These are phyloP conservation scores for Entelexis sorbosivorans DNA, from an alignment of 1,139 yeast species.

Conservation along the genomic window DNA sequence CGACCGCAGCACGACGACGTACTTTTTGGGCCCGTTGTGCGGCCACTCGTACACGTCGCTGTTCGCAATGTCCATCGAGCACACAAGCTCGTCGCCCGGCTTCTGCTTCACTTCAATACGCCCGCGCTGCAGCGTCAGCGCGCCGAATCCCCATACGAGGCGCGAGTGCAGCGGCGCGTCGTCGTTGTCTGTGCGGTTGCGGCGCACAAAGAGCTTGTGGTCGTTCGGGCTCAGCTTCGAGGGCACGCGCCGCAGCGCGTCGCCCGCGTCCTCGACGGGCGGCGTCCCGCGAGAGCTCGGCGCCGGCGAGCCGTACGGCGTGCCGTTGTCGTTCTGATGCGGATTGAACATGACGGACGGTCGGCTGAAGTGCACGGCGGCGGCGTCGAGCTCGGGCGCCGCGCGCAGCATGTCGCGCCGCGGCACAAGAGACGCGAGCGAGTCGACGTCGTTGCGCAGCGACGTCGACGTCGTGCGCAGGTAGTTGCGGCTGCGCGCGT, in stretches of 20 bases:
- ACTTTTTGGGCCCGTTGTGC: constrained; percentile 23
- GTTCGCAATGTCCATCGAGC: constrained; percentile 9
- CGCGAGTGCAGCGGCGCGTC: constrained; percentile 14
- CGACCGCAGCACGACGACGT: constrained; percentile 25
- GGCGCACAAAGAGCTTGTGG: constrained; percentile 8
- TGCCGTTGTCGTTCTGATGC: constrained; percentile 3
- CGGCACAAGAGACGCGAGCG: constrained; percentile 29
- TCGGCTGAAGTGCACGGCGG: constrained; percentile 19
- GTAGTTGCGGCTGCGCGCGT: constrained; percentile 12
- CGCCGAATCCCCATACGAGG: constrained; percentile 20
- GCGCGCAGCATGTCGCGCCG: constrained; percentile 28
- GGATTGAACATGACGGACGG: constrained; percentile 19
- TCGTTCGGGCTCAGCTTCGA: constrained; percentile 16
- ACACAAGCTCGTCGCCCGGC: constrained; percentile 19
- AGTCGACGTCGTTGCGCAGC: constrained; percentile 25
- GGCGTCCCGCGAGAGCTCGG: neutral
- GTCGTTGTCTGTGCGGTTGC: constrained; percentile 12
- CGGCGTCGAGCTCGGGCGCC: constrained; percentile 16
- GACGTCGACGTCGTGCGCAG: constrained; percentile 25
- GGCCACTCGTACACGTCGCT: constrained; percentile 22
- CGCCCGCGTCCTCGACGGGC: neutral
- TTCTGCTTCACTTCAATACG: constrained; percentile 15
- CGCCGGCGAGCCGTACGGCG: neutral
- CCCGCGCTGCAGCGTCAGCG: constrained; percentile 10
- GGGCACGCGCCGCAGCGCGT: constrained; percentile 10